These are phyloP conservation scores for Millerozyma miso DNA, from an alignment of 805 yeast species.

Conservation along the genomic window DNA sequence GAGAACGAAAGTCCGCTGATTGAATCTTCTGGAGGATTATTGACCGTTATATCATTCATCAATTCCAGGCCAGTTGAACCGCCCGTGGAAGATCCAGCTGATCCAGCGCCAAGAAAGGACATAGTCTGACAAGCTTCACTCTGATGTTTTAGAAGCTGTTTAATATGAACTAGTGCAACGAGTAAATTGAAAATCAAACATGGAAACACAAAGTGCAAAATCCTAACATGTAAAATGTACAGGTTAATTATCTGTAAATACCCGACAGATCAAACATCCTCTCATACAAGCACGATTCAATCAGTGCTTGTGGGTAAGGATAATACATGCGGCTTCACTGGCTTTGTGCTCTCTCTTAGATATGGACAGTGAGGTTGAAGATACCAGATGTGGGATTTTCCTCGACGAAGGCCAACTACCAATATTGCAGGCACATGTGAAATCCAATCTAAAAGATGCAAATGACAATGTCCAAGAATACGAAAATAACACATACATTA, in stretches of 20 bases:
- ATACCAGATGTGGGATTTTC: not conserved
- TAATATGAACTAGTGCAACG: not conserved
- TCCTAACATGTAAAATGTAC: not conserved
- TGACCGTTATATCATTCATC: slow-evolving; percentile 64
- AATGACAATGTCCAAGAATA: slow-evolving; percentile 14
- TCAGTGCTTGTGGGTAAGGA: too few relatives aligned
- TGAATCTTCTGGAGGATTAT: slow-evolving; percentile 89
- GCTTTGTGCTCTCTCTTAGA: too few relatives aligned
- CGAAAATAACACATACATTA: slow-evolving; percentile 42
- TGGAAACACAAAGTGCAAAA: not conserved
- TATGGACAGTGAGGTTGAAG: not conserved
- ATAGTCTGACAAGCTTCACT: slow-evolving; percentile 11
- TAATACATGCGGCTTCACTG: too few relatives aligned
- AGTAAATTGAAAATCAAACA: not conserved
- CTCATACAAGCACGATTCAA: too few relatives aligned
- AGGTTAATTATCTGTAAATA: not conserved
- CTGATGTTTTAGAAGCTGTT: not conserved
- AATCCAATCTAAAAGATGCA: not conserved
- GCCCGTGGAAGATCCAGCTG: slow-evolving; percentile 26
- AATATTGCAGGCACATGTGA: slow-evolving; percentile 3
- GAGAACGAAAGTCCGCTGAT: slow-evolving; percentile 81
- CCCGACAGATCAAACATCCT: too few relatives aligned
- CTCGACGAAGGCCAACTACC: not conserved
- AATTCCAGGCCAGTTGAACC: slow-evolving; percentile 55
- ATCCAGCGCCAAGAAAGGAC: slow-evolving; percentile 34